Percentiles rank a stretch among this genome's conserved stretches.
Conservation (phyloP, 208 protist genomes). For the Lotmaria passim region DNA sequence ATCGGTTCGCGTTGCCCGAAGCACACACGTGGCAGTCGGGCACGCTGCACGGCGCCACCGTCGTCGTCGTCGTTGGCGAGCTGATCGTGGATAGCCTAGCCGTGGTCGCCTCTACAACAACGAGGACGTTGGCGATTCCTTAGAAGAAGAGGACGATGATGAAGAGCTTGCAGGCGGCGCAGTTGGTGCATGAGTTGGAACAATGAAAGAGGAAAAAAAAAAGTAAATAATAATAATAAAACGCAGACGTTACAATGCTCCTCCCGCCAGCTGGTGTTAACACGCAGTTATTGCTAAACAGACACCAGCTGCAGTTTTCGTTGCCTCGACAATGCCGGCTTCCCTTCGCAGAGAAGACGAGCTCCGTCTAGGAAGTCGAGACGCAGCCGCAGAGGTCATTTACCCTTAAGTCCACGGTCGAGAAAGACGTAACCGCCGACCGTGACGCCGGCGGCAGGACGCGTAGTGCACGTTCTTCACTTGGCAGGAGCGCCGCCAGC, state of each 20-base stretch:
- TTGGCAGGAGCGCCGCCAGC: conserved; percentile 10
- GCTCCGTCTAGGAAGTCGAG: not conserved
- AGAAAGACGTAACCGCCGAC: not conserved
- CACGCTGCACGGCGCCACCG: conserved; percentile 12
- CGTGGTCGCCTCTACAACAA: not conserved
- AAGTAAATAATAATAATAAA: no score
- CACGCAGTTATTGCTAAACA: not conserved
- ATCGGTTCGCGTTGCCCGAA: conserved; percentile 6
- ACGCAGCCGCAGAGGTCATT: conserved; percentile 2
- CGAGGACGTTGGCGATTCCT: not conserved
- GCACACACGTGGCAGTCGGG: conserved; percentile 7
- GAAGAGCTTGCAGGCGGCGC: no score
- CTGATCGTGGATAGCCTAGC: not conserved
- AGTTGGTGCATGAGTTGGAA: no score
- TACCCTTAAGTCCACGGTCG: not conserved
- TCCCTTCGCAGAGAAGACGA: not conserved
- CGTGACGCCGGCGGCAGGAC: not conserved
- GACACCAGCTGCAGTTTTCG: not conserved
- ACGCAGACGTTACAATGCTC: no score
- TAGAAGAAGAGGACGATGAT: no score
- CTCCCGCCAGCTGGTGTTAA: not conserved
- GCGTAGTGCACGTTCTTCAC: not conserved
- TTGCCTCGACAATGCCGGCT: not conserved
- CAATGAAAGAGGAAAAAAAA: no score
- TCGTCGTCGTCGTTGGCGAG: not conserved